phyloP scores from a whole-genome alignment of 2,329 filamentous ascomycete genomes.

The Xylariaceae sp. region DNA sequence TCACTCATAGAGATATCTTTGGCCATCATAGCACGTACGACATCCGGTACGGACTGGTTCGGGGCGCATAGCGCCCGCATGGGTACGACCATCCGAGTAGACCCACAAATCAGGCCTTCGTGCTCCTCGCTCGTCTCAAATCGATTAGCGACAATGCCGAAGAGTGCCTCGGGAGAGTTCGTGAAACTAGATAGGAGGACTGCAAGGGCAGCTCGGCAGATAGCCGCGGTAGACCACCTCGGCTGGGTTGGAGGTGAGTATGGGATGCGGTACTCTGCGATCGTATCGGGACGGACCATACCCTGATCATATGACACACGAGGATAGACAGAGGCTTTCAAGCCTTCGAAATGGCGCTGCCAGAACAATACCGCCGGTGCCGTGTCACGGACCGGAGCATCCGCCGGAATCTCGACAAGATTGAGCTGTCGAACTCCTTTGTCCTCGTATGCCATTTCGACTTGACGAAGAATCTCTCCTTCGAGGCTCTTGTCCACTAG shows the following conservation, averaged over 20 bases:
- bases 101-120: not conserved
- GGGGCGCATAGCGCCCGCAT: constrained; percentile 8
- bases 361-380: constrained; percentile 2
- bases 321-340: constrained; percentile 7
- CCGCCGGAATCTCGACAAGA: not conserved
- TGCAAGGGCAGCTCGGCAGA: constrained; percentile 12
- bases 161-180: constrained; percentile 8
- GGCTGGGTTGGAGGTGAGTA: constrained; percentile 3
- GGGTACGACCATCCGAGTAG: constrained; percentile 5
- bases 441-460: constrained; percentile 4
- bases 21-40: constrained; percentile 5
- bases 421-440: not conserved
- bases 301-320: constrained; percentile 1
- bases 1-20: constrained; percentile 4
- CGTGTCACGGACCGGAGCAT: not conserved
- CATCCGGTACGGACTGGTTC: constrained; percentile 6
- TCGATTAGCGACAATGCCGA: constrained; percentile 10
- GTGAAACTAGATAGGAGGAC: constrained; percentile 9
- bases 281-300: not conserved
- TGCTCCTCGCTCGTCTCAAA: not conserved
- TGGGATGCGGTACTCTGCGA: constrained; percentile 7
- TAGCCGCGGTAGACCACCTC: constrained; percentile 2
- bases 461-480: constrained; percentile 3
- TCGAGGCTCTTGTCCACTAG: constrained; percentile 4
- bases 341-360: constrained; percentile 7